Conservation (phyloP, 345 rosid genomes). For the Lumnitzera racemosa region DNA sequence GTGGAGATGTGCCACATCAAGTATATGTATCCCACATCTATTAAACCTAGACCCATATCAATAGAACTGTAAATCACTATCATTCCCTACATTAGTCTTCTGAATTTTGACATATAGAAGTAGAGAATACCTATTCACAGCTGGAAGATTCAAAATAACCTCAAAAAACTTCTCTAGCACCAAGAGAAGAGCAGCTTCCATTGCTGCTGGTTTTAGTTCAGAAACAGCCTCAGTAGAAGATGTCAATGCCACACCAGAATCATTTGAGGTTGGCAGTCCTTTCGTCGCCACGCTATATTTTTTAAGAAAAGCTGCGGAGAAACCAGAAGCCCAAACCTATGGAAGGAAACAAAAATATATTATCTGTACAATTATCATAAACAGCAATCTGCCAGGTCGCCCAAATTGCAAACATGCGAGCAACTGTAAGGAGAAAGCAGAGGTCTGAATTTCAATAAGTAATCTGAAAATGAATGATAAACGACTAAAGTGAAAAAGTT, state of each 20-base stretch:
- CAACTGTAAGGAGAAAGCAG: too few species aligned
- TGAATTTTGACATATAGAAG: neutral
- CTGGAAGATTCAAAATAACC: constrained; percentile 72
- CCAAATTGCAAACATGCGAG: too few species aligned
- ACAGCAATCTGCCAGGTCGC: too few species aligned
- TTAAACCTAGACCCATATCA: too few species aligned
- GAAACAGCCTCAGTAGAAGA: constrained; percentile 21
- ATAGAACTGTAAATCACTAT: too few species aligned
- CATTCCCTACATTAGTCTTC: too few species aligned
- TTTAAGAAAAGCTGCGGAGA: constrained; percentile 91
- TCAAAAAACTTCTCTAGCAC: constrained; percentile 74
- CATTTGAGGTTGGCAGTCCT: constrained; percentile 26
- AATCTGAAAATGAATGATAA: too few species aligned
- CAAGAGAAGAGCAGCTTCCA: constrained; percentile 76
- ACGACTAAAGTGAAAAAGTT: too few species aligned
- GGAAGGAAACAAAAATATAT: constrained; percentile 8
- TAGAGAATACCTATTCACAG: constrained; percentile 58
- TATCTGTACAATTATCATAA: too few species aligned
- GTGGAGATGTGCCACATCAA: too few species aligned
- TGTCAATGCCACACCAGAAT: constrained; percentile 18
- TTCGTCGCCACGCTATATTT: constrained; percentile 81
- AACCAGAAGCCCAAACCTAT: constrained; percentile 98
- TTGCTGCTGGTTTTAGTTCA: constrained; percentile 57
- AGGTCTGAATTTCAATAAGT: neutral
- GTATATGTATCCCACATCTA: too few species aligned